phyloP scores from a whole-genome alignment of 805 yeast genomes.

The Yarrowia phangngaensis region DNA sequence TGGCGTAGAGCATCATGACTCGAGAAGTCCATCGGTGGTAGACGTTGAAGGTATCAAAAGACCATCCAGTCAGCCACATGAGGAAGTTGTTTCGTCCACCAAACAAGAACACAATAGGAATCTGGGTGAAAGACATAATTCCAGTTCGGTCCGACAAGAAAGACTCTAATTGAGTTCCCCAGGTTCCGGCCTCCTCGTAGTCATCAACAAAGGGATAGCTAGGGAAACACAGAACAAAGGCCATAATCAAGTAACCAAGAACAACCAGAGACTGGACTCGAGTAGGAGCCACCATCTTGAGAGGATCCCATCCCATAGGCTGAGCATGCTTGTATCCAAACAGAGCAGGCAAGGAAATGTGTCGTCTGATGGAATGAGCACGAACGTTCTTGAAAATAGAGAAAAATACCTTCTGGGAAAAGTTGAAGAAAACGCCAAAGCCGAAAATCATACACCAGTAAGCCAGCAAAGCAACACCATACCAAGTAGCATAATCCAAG shows the following conservation, averaged over 20 bases:
- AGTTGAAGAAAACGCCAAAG: slow-evolving; percentile 32
- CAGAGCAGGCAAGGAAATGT: slow-evolving; percentile 39
- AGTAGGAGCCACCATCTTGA: slow-evolving; percentile 41
- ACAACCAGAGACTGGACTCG: slow-evolving; percentile 44
- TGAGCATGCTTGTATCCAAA: slow-evolving; percentile 35
- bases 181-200: slow-evolving; percentile 33
- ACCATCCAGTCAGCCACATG: slow-evolving; percentile 57
- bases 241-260: slow-evolving; percentile 38
- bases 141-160: slow-evolving; percentile 33
- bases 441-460: slow-evolving; percentile 38
- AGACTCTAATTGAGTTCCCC: slow-evolving; percentile 28
- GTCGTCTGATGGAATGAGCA: too few relatives aligned
- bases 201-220: slow-evolving; percentile 30
- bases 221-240: slow-evolving; percentile 33
- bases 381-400: slow-evolving; percentile 33
- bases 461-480: slow-evolving; percentile 35
- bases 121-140: slow-evolving; percentile 32
- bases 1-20: slow-evolving; percentile 31
- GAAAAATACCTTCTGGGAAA: slow-evolving; percentile 28
- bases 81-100: slow-evolving; percentile 72
- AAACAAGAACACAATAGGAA: slow-evolving; percentile 40
- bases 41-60: slow-evolving; percentile 55
- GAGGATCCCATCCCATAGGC: slow-evolving; percentile 31
- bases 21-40: slow-evolving; percentile 48
- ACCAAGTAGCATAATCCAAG: slow-evolving; percentile 19